Base-by-base conservation (phyloP, 2,329 filamentous ascomycete genomes). In the Ascochyta pisi region DNA sequence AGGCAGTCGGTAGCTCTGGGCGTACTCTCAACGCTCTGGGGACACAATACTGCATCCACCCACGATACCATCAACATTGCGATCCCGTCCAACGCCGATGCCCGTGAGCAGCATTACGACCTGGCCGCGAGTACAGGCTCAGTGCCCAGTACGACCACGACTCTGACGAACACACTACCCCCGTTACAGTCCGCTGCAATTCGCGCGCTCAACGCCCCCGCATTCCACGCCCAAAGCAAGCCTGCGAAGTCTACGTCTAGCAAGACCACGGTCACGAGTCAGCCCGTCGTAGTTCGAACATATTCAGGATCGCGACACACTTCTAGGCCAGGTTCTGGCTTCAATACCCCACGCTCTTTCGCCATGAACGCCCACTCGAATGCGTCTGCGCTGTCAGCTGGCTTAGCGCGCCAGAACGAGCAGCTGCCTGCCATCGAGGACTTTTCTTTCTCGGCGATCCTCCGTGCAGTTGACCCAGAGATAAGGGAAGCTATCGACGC, bases 401-500 rank as follows among this genome's bases (percentile, higher is more conserved):
- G 69, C 12, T 58, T 73, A 55, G 70, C 67, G 7, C 63, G 64
- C 49, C 57, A 63, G 49, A 66, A 57, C 50, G 65, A 67, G 50
- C 60, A 64, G 42, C 62, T 78, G 38, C 83, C 83, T 8, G 74
- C 81, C 3, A 73, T 80, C 16, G 76, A 82, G 22, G 81, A 82
- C 50, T 86, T 85, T 66, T 81, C 81, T 45, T 85, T 86, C 61
- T 81, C 81, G 27, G 79, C 79, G 26, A 84, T 86, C 55, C 73
- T 86, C 13, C 78, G 78, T 23, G 82, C 83, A 26, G 82, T 86
- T 51, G 83, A 86, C 52, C 81, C 83, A 12, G 84, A 87, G 62
- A 84, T 87, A 42, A 77, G 82, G 58, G 75, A 75, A 13, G 84
- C 84, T 9, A 79, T 88, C 49, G 83, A 87, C 65, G 83, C 83